Evolutionary conservation across 169 alveolate genomes (phyloP).

Genomic region (Perkinsus chesapeaki): DNA sequence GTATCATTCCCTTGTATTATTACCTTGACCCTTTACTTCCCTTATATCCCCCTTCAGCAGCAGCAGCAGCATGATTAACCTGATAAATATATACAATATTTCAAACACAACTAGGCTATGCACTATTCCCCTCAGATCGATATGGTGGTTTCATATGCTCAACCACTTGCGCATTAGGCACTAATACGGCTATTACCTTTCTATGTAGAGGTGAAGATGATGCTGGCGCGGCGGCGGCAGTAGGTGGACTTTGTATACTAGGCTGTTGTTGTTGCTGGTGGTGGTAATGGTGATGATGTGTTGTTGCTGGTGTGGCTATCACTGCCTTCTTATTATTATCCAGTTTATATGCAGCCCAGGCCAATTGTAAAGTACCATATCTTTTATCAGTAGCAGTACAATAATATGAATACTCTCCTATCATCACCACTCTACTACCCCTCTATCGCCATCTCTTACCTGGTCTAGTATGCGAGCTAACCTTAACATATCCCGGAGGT

Average conservation of each 20-base stretch:
- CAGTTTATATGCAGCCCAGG: not conserved
- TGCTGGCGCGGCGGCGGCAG: not conserved
- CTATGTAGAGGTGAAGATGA: no score
- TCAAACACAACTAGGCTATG: no score
- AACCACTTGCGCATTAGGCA: no score
- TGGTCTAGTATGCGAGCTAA: not conserved
- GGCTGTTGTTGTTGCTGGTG: not conserved
- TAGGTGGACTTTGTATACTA: not conserved
- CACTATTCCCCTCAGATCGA: no score
- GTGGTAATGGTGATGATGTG: not conserved
- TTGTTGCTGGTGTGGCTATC: not conserved
- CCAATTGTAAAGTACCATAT: not conserved
- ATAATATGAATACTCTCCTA: not conserved
- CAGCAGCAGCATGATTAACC: no score
- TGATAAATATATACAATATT: no score
- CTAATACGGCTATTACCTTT: no score
- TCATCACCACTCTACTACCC: not conserved
- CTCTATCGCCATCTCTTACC: not conserved
- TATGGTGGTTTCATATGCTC: no score
- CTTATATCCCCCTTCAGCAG: not conserved
- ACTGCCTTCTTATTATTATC: no score
- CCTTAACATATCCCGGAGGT: not conserved
- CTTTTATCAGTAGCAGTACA: not conserved
- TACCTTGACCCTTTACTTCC: not conserved
- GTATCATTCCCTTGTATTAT: not conserved